A percentile compares a stretch with the other conserved stretches of the same genome.
phyloP scores from a whole-genome alignment of 768 basidiomycete species.

The Postia placenta region DNA sequence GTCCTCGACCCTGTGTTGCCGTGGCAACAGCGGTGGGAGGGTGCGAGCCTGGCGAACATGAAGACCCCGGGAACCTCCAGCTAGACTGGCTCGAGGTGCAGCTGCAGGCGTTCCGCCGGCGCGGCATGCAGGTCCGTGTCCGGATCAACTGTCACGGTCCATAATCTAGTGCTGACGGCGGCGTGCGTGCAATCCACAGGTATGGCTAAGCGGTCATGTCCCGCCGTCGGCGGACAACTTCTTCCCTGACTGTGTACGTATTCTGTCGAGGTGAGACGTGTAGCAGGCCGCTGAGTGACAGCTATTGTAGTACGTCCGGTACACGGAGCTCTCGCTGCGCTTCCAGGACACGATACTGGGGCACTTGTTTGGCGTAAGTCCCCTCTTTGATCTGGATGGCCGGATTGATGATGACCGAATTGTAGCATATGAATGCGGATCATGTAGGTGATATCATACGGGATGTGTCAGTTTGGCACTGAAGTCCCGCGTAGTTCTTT shows the following conservation, averaged over 20 bases:
- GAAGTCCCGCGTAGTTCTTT: conserved; percentile 22
- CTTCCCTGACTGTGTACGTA: conserved; percentile 78
- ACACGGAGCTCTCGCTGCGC: conserved; percentile 67
- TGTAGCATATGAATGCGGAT: conserved; percentile 80
- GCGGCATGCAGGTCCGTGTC: conserved; percentile 64
- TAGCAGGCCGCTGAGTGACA: conserved; percentile 13
- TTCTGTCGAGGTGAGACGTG: conserved; percentile 6
- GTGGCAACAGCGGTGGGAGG: conserved; percentile 61
- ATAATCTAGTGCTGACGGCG: conserved; percentile 5
- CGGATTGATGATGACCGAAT: not conserved
- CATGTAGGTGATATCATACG: conserved; percentile 36
- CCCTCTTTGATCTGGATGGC: conserved; percentile 10
- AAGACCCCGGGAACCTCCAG: conserved; percentile 85
- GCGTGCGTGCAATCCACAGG: conserved; percentile 23
- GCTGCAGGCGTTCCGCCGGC: conserved; percentile 55
- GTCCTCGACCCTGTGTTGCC: conserved; percentile 7
- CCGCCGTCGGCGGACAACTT: conserved; percentile 78
- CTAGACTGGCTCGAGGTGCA: conserved; percentile 91
- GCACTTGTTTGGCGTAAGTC: conserved; percentile 73
- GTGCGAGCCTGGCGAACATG: conserved; percentile 51
- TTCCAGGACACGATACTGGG: conserved; percentile 88
- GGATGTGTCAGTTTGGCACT: not conserved
- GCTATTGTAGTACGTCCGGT: conserved; percentile 48
- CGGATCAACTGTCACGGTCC: not conserved
- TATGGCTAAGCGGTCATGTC: conserved; percentile 71